Evolutionary conservation across 345 rosid genomes (phyloP).

Genomic region (Litchi chinensis): DNA sequence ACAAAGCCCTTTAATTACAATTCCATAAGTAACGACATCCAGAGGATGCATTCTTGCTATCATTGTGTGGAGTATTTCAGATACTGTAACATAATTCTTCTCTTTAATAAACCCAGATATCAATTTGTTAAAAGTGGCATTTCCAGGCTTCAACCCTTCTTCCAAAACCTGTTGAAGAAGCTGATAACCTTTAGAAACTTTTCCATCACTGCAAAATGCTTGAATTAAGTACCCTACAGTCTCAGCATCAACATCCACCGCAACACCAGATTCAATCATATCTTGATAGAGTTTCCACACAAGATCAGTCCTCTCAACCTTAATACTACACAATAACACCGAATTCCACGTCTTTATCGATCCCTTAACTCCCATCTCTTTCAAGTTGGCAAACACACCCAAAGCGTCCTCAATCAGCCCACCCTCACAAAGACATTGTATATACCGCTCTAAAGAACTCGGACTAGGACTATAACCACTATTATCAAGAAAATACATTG

Average conservation of each 20-base stretch:
- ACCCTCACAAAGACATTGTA: slow-evolving; percentile 52
- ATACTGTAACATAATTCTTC: slow-evolving; percentile 33
- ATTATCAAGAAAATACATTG: slow-evolving; percentile 42
- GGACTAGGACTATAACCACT: slow-evolving; percentile 44
- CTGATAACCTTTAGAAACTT: slow-evolving; percentile 40
- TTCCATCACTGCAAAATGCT: slow-evolving; percentile 49
- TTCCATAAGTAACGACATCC: slow-evolving; percentile 45
- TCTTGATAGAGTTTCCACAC: slow-evolving; percentile 49
- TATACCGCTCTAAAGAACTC: slow-evolving; percentile 43
- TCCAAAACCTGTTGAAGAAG: slow-evolving; percentile 50
- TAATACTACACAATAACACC: slow-evolving; percentile 46
- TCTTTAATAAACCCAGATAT: slow-evolving; percentile 38
- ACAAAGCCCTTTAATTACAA: slow-evolving; percentile 54
- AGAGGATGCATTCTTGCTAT: slow-evolving; percentile 41
- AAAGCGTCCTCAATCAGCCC: slow-evolving; percentile 54
- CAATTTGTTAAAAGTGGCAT: slow-evolving; percentile 37
- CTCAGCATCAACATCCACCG: slow-evolving; percentile 33
- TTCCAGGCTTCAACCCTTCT: slow-evolving; percentile 42
- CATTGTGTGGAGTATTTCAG: slow-evolving; percentile 57
- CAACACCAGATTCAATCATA: slow-evolving; percentile 41
- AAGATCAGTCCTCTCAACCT: slow-evolving; percentile 45
- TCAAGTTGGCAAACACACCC: slow-evolving; percentile 35
- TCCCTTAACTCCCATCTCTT: slow-evolving; percentile 31
- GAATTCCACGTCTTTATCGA: slow-evolving; percentile 51
- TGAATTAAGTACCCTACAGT: slow-evolving; percentile 44